Evolutionary conservation across 805 yeast species (phyloP), one percentile per base, ranked within the genome.

Genomic region (Scheffersomyces lignosus): DNA sequence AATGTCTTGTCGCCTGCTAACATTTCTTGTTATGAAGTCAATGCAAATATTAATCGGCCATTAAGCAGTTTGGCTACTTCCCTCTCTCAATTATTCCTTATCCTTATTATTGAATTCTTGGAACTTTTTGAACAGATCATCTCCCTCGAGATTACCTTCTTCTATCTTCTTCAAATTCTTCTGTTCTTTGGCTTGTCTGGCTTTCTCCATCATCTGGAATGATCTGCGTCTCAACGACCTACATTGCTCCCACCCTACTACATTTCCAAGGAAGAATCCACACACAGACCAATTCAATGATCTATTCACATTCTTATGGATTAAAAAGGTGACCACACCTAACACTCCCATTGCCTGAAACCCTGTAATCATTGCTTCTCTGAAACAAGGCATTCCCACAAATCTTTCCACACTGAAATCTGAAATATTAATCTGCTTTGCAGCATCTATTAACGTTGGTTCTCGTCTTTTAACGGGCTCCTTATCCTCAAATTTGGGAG

Each of bases 171-270:
- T 56, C 22, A 41, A 45, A 39, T 58, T 57, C 43, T 60, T 66
- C 33, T 63, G 69, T 38, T 46, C 54, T 35, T 59, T 70, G 38
- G 48, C 68, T 40, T 75, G 76, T 49, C 79, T 81, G 0, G 96
- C 96, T 51, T 75, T 61, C 40, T 78, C 80, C 32, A 90, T 83
- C 39, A 81, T 80, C 42, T 76, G 75, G 55, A 79, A 73, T 37
- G 85, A 79, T 44, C 78, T 75, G 51, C 82, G 71, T 57, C 95
- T 72, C 31, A 78, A 72, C 33, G 79, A 70, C 40, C 96, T 72
- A 59, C 98, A 90, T 61, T 88, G 96, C 56, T 90, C 96, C 96
- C 96, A 90, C 1, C 95, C 87, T 18, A 86, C 80, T 0, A 86
- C 72, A 30, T 87, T 80, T 1, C 96, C 96, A 15, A 88, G 56